Conservation (phyloP, 257 asterid species). For the Solanum clarkiae region DNA sequence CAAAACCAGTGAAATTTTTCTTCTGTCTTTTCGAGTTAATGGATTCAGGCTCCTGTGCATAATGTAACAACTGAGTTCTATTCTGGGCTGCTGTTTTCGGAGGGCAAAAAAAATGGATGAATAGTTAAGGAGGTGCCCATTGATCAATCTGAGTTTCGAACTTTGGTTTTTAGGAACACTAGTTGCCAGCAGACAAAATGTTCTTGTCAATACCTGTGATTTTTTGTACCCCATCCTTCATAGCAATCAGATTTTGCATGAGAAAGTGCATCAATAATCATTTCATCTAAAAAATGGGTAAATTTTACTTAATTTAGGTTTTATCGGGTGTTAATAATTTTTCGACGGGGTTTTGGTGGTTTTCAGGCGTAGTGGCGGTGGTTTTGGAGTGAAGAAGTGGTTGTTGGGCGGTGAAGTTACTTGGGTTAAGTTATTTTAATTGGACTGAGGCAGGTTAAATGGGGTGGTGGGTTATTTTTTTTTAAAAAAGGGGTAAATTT, state of each 20-base stretch:
- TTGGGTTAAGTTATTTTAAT: too few relatives aligned
- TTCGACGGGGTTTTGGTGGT: too few relatives aligned
- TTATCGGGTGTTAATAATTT: too few relatives aligned
- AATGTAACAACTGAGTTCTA: not conserved
- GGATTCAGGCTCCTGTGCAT: not conserved
- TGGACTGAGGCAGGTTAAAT: too few relatives aligned
- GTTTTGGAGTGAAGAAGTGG: too few relatives aligned
- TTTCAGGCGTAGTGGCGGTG: too few relatives aligned
- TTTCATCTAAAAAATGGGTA: not conserved
- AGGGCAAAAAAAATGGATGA: not conserved
- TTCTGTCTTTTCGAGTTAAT: not conserved
- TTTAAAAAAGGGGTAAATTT: too few relatives aligned
- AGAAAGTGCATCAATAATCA: not conserved
- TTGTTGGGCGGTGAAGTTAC: too few relatives aligned
- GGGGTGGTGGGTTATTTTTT: too few relatives aligned
- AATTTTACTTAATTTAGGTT: too few relatives aligned
- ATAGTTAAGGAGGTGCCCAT: not conserved
- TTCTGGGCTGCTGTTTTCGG: not conserved
- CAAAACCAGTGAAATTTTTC: not conserved
- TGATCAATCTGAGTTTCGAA: not conserved
- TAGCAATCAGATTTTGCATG: slow-evolving; percentile 76
- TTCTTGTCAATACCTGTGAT: slow-evolving; percentile 22
- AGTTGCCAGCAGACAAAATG: not conserved
- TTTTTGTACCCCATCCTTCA: slow-evolving; percentile 85
- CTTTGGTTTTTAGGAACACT: not conserved